Evolutionary conservation across 2,329 filamentous ascomycete genomes (phyloP).

Genomic region (Akanthomyces lecanii): DNA sequence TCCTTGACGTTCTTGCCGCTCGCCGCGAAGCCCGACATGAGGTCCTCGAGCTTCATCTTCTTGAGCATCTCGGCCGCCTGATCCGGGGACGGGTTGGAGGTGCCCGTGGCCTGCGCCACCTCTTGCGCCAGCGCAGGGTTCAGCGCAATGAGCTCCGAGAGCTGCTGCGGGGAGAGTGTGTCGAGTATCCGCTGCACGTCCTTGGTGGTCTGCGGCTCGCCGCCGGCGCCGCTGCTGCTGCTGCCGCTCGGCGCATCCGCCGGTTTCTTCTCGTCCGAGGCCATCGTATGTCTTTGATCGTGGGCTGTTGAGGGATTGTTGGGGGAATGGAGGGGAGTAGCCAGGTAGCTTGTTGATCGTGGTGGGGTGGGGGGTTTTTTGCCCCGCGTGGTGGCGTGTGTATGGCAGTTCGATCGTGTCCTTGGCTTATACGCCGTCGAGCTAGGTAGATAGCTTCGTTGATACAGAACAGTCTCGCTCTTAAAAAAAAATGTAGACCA

Average conservation of each 20-base stretch:
- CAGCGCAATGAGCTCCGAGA: slow-evolving; percentile 64
- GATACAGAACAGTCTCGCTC: no score
- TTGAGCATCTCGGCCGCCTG: slow-evolving; percentile 52
- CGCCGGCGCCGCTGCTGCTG: slow-evolving; percentile 26
- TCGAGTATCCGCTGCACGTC: slow-evolving; percentile 49
- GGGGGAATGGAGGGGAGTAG: neutral
- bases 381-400: neutral
- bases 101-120: slow-evolving; percentile 33
- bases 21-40: slow-evolving; percentile 70
- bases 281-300: slow-evolving; percentile 18
- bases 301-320: neutral
- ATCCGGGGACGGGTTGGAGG: slow-evolving; percentile 34
- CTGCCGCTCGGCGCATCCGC: slow-evolving; percentile 33
- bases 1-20: slow-evolving; percentile 89
- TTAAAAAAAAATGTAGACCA: no score
- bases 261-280: slow-evolving; percentile 33
- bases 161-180: slow-evolving; percentile 52
- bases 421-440: neutral
- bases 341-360: slow-evolving; percentile 10
- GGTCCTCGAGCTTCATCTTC: slow-evolving; percentile 63
- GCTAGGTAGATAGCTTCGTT: no score
- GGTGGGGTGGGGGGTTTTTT: slow-evolving; percentile 16
- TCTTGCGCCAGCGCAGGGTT: slow-evolving; percentile 69
- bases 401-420: neutral
- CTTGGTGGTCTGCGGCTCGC: slow-evolving; percentile 29